Conservation (phyloP, 805 yeast species). For the Hanseniaspora thailandica region DNA sequence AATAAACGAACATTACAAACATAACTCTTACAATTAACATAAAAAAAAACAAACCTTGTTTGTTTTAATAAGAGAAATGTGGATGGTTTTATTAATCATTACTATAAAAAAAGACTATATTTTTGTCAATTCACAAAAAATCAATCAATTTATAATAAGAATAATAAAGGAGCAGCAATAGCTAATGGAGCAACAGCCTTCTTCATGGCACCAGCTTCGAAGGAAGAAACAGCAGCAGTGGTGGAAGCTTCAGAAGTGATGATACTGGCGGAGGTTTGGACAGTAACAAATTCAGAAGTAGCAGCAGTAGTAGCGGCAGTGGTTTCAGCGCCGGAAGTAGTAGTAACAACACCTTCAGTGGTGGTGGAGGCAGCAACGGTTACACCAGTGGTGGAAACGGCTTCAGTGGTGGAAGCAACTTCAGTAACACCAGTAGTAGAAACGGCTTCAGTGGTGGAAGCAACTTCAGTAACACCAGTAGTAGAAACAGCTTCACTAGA, state of each 20-base stretch:
- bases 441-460: background rate
- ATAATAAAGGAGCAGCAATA: slow-evolving; percentile 39
- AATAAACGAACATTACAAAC: background rate
- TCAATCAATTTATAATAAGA: slow-evolving; percentile 27
- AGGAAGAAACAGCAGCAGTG: background rate
- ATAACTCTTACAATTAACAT: background rate
- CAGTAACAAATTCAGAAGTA: background rate
- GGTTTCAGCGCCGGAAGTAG: background rate
- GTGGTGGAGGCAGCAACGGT: slow-evolving; percentile 18
- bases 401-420: background rate
- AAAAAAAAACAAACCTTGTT: too few relatives aligned
- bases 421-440: background rate
- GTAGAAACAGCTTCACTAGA: slow-evolving; percentile 25
- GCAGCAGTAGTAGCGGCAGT: background rate
- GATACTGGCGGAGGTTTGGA: background rate
- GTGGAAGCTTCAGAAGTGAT: background rate
- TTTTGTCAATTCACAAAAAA: background rate
- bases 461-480: background rate
- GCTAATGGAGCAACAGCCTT: slow-evolving; percentile 39
- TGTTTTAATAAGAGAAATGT: background rate
- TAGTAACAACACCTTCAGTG: slow-evolving; percentile 16
- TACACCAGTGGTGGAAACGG: slow-evolving; percentile 19
- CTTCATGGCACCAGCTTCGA: slow-evolving; percentile 33
- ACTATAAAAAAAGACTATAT: too few relatives aligned
- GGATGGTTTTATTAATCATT: too few relatives aligned